Evolutionary conservation across 1,139 yeast species (phyloP).

Genomic region (Sugiyamaella xylanicola): DNA sequence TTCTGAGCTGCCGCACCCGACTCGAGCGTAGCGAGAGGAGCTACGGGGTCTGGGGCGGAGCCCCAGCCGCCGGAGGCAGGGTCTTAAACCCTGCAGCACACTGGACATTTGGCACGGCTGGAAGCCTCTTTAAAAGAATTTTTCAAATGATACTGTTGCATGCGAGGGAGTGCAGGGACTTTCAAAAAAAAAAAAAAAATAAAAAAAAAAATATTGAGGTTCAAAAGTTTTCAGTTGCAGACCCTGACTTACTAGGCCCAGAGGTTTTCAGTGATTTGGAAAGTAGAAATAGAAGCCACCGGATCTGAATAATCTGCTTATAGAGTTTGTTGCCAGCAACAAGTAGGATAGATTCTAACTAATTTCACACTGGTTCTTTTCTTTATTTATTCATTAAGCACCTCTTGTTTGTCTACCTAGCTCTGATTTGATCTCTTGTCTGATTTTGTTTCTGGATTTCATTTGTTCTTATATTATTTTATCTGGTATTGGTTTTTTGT

Average conservation of each 20-base stretch:
- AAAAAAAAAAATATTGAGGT: neutral
- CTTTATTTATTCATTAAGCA: neutral
- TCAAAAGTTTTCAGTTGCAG: conserved; percentile 1
- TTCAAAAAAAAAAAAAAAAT: conserved; percentile 9
- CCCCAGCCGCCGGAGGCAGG: neutral
- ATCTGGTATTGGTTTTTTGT: neutral
- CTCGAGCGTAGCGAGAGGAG: neutral
- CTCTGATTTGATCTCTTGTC: neutral
- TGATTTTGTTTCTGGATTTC: neutral
- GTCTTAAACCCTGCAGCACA: neutral
- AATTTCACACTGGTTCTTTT: neutral
- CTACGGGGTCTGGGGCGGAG: neutral
- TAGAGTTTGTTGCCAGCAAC: neutral
- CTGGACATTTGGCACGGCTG: neutral
- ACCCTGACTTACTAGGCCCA: neutral
- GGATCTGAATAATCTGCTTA: neutral
- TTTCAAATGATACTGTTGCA: neutral
- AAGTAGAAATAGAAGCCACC: neutral
- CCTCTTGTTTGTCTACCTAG: neutral
- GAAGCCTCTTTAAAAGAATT: neutral
- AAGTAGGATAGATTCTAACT: too few species aligned
- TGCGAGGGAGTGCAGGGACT: conserved; percentile 8
- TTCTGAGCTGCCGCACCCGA: too few species aligned
- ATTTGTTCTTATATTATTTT: neutral
- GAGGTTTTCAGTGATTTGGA: conserved; percentile 1